Evolutionary conservation across 257 asterid species (phyloP).

Genomic region (Coffea canephora): DNA sequence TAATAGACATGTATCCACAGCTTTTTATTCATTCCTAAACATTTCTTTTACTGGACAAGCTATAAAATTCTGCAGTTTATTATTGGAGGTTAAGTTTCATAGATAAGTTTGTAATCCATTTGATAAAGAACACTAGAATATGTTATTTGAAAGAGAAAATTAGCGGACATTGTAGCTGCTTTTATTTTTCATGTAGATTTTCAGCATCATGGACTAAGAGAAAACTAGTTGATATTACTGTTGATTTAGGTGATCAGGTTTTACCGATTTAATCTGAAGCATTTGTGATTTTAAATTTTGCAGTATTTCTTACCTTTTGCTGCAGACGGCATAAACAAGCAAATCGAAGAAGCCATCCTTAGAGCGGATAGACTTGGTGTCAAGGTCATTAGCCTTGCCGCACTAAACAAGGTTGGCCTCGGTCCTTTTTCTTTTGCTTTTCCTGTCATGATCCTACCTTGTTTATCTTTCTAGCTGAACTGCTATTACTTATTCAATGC

Average conservation of each 20-base stretch:
- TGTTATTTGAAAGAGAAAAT: background rate
- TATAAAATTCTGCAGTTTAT: background rate
- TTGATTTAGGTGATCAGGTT: background rate
- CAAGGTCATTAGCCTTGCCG: slow-evolving; percentile 94
- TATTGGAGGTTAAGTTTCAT: background rate
- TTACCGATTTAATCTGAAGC: slow-evolving; percentile 15
- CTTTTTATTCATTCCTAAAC: background rate
- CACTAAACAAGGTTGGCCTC: slow-evolving; percentile 68
- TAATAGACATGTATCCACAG: too few relatives aligned
- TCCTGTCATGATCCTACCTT: background rate
- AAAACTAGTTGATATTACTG: background rate
- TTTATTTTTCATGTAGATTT: background rate
- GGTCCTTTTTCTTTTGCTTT: slow-evolving; percentile 11
- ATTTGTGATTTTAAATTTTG: slow-evolving; percentile 27
- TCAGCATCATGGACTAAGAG: background rate
- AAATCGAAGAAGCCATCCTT: slow-evolving; percentile 89
- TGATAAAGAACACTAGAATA: background rate
- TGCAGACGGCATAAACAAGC: slow-evolving; percentile 77
- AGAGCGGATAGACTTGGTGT: slow-evolving; percentile 83
- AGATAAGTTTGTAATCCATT: background rate
- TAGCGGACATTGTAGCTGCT: background rate
- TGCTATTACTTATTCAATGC: background rate
- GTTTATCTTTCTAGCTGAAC: background rate
- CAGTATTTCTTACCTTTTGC: slow-evolving; percentile 97
- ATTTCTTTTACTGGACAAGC: background rate